Percentiles rank a stretch among this genome's conserved stretches.
phyloP scores from a whole-genome alignment of 176 grass and related monocot genomes.

The Eragrostis nindensis region DNA sequence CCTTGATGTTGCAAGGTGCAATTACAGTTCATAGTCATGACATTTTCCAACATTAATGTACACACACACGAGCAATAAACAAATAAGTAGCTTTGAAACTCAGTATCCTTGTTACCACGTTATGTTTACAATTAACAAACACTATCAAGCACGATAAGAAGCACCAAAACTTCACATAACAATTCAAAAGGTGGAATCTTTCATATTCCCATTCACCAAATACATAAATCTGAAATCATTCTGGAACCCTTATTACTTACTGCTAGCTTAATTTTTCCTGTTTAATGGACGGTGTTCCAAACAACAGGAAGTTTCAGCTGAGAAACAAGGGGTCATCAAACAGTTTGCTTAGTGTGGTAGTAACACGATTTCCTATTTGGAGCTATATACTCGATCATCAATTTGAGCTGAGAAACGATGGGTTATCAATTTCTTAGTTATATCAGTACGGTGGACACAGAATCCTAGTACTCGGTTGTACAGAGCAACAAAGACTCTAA shows the following conservation, averaged over 20 bases:
- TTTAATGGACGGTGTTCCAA: background rate
- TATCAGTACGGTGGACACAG: background rate
- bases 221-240: background rate
- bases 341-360: no score
- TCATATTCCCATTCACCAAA: background rate
- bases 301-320: background rate
- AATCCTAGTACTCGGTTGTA: background rate
- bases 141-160: background rate
- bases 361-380: no score
- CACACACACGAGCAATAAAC: background rate
- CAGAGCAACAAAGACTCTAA: background rate
- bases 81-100: background rate
- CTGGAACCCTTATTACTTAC: background rate
- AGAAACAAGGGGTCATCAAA: no score
- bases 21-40: slow-evolving; percentile 5
- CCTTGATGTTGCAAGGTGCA: slow-evolving; percentile 53
- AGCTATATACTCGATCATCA: no score
- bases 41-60: background rate
- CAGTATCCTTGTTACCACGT: background rate
- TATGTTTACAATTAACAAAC: slow-evolving; percentile 1
- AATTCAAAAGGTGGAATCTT: background rate
- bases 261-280: background rate
- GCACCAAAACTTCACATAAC: background rate
- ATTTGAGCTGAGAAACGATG: background rate
- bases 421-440: background rate